These are phyloP conservation scores for Diaporthe sp. DNA, from an alignment of 2,329 filamentous ascomycete species.

Conservation along the genomic window DNA sequence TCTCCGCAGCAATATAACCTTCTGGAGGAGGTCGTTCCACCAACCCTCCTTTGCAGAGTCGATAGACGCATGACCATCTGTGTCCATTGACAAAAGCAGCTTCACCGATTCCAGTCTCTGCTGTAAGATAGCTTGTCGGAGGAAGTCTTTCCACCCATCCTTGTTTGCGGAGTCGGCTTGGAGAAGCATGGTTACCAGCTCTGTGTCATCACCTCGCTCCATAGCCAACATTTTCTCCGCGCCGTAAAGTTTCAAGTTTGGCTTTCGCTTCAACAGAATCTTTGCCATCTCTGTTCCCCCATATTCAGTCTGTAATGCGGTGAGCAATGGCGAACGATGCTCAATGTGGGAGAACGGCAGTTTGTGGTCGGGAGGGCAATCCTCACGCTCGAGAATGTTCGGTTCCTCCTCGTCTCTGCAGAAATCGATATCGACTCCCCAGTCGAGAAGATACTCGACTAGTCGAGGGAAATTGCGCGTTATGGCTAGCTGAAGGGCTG, in stretches of 20 bases:
- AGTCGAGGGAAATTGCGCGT: fast-evolving
- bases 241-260: not conserved
- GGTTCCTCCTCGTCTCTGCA: no score
- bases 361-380: not conserved
- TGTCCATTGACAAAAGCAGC: not conserved
- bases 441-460: not conserved
- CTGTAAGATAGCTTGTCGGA: not conserved
- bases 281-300: fast-evolving
- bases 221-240: not conserved
- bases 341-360: not conserved
- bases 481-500: not conserved
- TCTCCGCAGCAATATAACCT: fast-evolving
- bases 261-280: not conserved
- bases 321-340: not conserved
- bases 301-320: not conserved
- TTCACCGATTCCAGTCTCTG: not conserved
- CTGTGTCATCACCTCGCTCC: fast-evolving
- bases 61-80: not conserved
- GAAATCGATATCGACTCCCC: not conserved
- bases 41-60: fast-evolving
- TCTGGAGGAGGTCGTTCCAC: not conserved
- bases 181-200: not conserved
- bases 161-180: fast-evolving
- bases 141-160: not conserved
- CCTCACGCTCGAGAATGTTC: fast-evolving